These are phyloP conservation scores for Lepiota brunneoincarnata DNA, from an alignment of 768 basidiomycete genomes.

Conservation along the genomic window DNA sequence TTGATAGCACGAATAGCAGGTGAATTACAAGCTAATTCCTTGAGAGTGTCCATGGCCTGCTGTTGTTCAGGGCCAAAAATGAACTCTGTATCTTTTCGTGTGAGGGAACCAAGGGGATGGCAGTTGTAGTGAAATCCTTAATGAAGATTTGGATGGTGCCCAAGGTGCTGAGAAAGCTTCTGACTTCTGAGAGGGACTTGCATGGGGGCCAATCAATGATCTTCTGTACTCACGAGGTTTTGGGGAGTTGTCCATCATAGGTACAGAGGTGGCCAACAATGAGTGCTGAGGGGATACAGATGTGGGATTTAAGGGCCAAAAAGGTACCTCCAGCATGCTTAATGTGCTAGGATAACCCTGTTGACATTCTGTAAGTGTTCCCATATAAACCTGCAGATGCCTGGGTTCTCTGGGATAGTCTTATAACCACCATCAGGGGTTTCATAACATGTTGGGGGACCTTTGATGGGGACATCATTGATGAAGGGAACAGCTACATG, in stretches of 20 bases:
- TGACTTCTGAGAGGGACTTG: too few species aligned
- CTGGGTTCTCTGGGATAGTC: constrained; percentile 28
- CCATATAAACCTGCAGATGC: constrained; percentile 33
- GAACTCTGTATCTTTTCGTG: constrained; percentile 25
- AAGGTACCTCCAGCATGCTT: too few species aligned
- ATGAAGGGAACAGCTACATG: constrained; percentile 24
- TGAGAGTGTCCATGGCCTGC: constrained; percentile 9
- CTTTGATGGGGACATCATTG: constrained; percentile 23
- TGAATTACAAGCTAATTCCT: not conserved
- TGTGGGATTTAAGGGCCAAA: too few species aligned
- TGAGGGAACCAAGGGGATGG: constrained; percentile 22
- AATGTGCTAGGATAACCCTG: too few species aligned
- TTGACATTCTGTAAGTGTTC: too few species aligned
- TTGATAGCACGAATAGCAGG: constrained; percentile 16
- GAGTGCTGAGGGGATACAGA: too few species aligned
- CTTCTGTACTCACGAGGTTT: too few species aligned
- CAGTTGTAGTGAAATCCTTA: constrained; percentile 20
- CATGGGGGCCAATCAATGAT: too few species aligned
- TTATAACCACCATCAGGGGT: constrained; percentile 22
- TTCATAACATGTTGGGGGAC: constrained; percentile 21
- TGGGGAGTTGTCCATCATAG: too few species aligned
- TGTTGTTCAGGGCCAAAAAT: not conserved
- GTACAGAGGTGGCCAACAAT: too few species aligned
- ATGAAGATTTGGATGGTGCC: too few species aligned
- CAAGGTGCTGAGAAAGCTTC: too few species aligned